Base-by-base conservation (phyloP, 306 rosid species). In the Rosa persica region DNA sequence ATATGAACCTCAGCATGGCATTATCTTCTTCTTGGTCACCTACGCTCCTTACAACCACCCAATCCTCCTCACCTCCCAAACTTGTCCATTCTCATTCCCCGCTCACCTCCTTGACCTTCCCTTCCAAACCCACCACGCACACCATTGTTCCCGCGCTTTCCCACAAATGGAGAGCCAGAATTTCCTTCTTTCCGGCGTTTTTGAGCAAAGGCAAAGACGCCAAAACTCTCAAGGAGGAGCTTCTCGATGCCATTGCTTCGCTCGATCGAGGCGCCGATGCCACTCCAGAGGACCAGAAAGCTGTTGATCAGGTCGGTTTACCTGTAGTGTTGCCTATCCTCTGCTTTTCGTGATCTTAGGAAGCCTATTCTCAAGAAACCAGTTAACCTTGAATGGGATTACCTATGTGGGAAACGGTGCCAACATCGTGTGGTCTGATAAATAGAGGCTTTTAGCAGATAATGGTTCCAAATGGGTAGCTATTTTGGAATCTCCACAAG, bases 241-340 rank as follows among this genome's bases (percentile, higher is more conserved):
- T 94, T 78, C 92, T 94, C 22, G 83, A 84, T 13, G 94, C 93
- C 79, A 89, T 94, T 88, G 86, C 85, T 8, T 77, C 87, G 0
- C 93, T 94, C 39, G 98, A 94, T 87, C 88, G 96, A 52, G 98
- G 98, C 3, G 96, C 98, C n/a, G 91, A 88, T 42, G 97, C 98
- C 72, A 77, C 97, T 55, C 82, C 86, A 4, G 86, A 92, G 72
- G 98, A 94, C 52, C 97, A 90, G 83, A 83, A 81, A 81, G 80
- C 22, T 0, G 82, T 92, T 83, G 94, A 94, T 86, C 85, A 90
- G 94, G 98, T 88, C 19, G 52, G 60, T 46, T 70, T 4, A 30
- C 34, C 34, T 30, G 34, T 30, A 2, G 36, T 0, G 36, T 30
- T 30, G 2, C 36, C 36, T 30, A 30, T 30, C 36, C 36, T 30